Base-by-base conservation (phyloP, 2,329 filamentous ascomycete species). In the Fusarium sp. region DNA sequence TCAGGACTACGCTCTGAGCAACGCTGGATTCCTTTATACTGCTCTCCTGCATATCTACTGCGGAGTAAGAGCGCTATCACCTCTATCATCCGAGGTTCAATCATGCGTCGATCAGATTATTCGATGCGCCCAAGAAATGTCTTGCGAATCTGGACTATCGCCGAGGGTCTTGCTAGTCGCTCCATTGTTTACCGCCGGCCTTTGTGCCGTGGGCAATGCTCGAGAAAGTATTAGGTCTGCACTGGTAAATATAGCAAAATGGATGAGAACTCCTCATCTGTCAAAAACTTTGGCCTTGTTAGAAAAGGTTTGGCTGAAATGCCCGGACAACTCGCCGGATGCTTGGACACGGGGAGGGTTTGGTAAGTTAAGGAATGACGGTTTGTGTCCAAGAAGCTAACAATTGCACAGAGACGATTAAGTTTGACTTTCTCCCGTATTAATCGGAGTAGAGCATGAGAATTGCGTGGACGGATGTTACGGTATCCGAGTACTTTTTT, bases 261-360 rank as follows among this genome's bases (percentile, higher is more conserved):
- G 67, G 67, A 70, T 70, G 63, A 60, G 34, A 24, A 70, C 63
- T 10, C 66, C 58, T 6, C 68, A 69, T 44, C 14, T 70, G 3
- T 24, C 26, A 2, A 70, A 70, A 6, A 67, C 63, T 15, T 1
- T 59, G 10, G 22, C 31, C 1, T 17, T 70, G 3, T 33, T 70
- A 20, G 58, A 67, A 15, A 45, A 53, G 6, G 58, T 60, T 14
- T 70, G 68, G 66, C 9, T 36, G 18, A 44, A 58, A 11, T 44
- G 36, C 0, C 26, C 31, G 1, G 28, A 31, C 8, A 51, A 52
- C 13, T 24, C 58, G 0, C n/a, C 42, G 17, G n/a, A 34, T 28
- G 22, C 42, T 8, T 33, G 42, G 5, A 26, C 33, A 18, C 43
- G 43, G 61, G 14, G 31, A 4, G 49, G 40, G 43, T 54, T 61